Evolutionary conservation across 2,329 filamentous ascomycete species (phyloP).

Genomic region (Alternaria consortialis): DNA sequence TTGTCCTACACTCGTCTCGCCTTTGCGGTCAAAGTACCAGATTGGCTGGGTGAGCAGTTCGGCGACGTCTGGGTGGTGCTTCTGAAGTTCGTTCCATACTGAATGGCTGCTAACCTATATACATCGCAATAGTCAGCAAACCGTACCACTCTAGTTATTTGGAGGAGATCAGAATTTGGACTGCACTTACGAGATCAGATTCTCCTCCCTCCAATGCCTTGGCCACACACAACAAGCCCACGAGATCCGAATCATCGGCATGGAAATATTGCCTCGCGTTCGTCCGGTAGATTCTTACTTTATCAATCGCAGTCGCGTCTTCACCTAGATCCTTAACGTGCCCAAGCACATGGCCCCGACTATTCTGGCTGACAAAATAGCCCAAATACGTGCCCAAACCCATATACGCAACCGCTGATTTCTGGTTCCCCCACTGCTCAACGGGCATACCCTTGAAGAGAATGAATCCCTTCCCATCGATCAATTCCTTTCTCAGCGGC

Average conservation of each 20-base stretch:
- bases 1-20: conserved; percentile 77
- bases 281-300: conserved; percentile 89
- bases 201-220: conserved; percentile 83
- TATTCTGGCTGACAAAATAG: conserved; percentile 89
- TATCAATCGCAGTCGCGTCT: conserved; percentile 81
- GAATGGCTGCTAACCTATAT: conserved; percentile 68
- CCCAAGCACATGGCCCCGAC: conserved; percentile 82
- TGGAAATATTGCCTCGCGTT: conserved; percentile 88
- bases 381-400: conserved; percentile 84
- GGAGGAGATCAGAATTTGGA: not conserved
- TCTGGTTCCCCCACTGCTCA: conserved; percentile 75
- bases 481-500: conserved; percentile 69
- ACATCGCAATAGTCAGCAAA: not conserved
- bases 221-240: conserved; percentile 83
- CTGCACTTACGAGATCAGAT: conserved; percentile 71
- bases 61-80: conserved; percentile 79
- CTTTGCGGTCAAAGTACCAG: conserved; percentile 94
- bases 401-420: conserved; percentile 79
- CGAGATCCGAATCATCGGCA: conserved; percentile 81
- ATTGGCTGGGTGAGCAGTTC: conserved; percentile 77
- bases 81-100: conserved; percentile 82
- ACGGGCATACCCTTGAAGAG: conserved; percentile 89
- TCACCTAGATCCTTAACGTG: conserved; percentile 91
- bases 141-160: not conserved
- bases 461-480: conserved; percentile 89